Percentiles rank a stretch among this genome's conserved stretches.
phyloP scores from a whole-genome alignment of 2,329 filamentous ascomycete genomes.

The Colletotrichum liriopes region DNA sequence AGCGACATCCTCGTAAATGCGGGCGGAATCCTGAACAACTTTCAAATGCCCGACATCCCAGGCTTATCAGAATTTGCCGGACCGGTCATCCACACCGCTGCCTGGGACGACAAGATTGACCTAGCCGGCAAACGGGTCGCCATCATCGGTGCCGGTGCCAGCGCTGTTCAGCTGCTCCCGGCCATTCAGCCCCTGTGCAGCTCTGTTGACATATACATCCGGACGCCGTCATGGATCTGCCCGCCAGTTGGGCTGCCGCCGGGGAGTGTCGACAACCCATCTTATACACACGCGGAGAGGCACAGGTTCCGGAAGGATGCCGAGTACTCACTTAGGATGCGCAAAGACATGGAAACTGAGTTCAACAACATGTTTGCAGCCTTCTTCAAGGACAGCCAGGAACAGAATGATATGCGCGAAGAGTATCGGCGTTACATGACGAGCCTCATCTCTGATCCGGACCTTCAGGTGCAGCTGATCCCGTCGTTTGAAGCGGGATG shows the following conservation, averaged over 20 bases:
- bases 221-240: constrained; percentile 63
- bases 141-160: constrained; percentile 53
- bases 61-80: constrained; percentile 63
- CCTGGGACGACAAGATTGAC: constrained; percentile 59
- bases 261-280: constrained; percentile 34
- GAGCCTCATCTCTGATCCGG: not conserved
- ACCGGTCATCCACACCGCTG: constrained; percentile 60
- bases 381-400: constrained; percentile 53
- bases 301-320: constrained; percentile 25
- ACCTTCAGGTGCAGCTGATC: constrained; percentile 43
- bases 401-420: constrained; percentile 1
- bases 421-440: not conserved
- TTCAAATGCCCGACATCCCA: constrained; percentile 64
- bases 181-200: constrained; percentile 58
- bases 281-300: constrained; percentile 24
- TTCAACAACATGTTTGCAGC: constrained; percentile 58
- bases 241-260: constrained; percentile 46
- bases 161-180: constrained; percentile 60
- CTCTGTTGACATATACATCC: constrained; percentile 61
- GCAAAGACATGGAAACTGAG: constrained; percentile 56
- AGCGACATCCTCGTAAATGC: constrained; percentile 46
- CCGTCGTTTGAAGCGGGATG: constrained; percentile 47
- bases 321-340: constrained; percentile 39
- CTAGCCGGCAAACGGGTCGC: constrained; percentile 55
- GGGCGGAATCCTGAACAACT: constrained; percentile 50